phyloP scores from a whole-genome alignment of 2,329 filamentous ascomycete species.

The Emericellopsis cladophorae region DNA sequence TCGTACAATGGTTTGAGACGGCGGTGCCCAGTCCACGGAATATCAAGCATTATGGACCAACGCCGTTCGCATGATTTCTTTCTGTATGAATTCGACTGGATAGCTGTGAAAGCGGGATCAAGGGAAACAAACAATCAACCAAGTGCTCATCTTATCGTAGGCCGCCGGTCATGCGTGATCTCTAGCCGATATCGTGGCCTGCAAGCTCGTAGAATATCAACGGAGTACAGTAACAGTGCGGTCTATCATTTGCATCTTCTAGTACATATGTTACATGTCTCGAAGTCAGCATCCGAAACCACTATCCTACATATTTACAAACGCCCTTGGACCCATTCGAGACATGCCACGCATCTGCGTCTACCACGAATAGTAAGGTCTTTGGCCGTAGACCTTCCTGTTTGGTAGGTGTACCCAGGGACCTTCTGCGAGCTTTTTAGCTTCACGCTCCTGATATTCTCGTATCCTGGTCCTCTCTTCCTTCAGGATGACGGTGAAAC shows the following conservation, averaged over 20 bases:
- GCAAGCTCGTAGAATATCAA: no score
- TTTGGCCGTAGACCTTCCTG: conserved; percentile 69
- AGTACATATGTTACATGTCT: conserved; percentile 1
- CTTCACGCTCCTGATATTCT: conserved; percentile 63
- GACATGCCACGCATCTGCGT: not conserved
- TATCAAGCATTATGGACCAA: no score
- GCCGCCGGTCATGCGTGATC: no score
- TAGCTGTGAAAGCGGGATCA: no score
- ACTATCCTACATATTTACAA: conserved; percentile 1
- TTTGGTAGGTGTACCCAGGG: conserved; percentile 85
- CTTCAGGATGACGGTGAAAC: conserved; percentile 71
- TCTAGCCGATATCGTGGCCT: no score
- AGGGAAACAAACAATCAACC: no score
- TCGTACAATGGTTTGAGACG: conserved; percentile 21
- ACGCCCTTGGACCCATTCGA: not conserved
- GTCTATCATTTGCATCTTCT: not conserved
- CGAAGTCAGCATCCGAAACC: not conserved
- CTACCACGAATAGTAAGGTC: conserved; percentile 89
- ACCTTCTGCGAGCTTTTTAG: conserved; percentile 60
- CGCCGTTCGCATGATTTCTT: no score
- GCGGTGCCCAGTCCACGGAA: no score
- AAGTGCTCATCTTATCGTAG: no score
- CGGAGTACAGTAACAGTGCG: no score
- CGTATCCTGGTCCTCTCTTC: conserved; percentile 86
- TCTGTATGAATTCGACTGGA: no score